phyloP scores from a whole-genome alignment of 164 flowering plant genomes.

The Liriodendron chinense region DNA sequence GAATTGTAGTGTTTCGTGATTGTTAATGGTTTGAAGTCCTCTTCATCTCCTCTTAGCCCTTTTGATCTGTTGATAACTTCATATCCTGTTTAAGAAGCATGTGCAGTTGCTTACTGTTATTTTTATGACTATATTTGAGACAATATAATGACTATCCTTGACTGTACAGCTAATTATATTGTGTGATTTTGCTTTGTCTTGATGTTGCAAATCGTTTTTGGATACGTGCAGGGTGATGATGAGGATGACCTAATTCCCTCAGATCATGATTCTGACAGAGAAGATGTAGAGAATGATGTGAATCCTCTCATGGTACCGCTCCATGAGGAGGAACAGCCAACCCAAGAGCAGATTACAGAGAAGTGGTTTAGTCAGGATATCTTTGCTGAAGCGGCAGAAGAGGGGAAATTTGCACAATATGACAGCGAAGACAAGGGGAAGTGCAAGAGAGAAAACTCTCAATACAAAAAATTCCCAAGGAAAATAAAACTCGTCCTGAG shows the following conservation, averaged over 20 bases:
- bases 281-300: constrained; percentile 44
- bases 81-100: no score
- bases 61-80: no score
- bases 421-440: constrained; percentile 60
- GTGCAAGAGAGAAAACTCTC: constrained; percentile 19
- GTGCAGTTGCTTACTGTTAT: no score
- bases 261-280: constrained; percentile 72
- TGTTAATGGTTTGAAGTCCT: no score
- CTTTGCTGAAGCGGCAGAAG: constrained; percentile 63
- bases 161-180: no score
- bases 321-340: constrained; percentile 44
- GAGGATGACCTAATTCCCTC: constrained; percentile 34
- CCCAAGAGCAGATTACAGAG: constrained; percentile 62
- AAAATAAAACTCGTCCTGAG: constrained; percentile 13
- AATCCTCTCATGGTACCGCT: constrained; percentile 87
- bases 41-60: no score
- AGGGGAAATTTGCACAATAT: constrained; percentile 36
- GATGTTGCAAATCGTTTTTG: not conserved
- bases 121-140: no score
- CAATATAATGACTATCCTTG: no score
- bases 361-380: constrained; percentile 92
- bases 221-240: constrained; percentile 40
- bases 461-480: constrained; percentile 22
- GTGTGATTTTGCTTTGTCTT: not conserved
- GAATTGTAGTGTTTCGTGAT: no score